Evolutionary conservation across 2,329 filamentous ascomycete species (phyloP), one percentile per base, ranked within the genome.

Genomic region (Diaporthe longicolla): DNA sequence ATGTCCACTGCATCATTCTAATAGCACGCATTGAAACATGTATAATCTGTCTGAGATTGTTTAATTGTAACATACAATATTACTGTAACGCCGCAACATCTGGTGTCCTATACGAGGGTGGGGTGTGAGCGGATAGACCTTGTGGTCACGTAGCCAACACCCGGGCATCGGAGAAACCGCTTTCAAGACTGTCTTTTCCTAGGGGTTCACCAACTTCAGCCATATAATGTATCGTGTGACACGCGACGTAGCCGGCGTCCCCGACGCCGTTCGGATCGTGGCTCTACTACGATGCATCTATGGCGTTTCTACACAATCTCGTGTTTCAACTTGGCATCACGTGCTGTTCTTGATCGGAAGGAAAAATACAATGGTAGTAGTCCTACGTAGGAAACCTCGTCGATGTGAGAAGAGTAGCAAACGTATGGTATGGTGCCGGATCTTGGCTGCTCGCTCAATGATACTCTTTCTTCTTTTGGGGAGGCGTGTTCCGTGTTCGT

Each of bases 181-280:
- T 40, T 11, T 11, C 19, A 43, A 43, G 40, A 19, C 15, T 17
- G 15, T 19, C 17, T 24, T 19, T 13, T 13, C 21, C n/a, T 37
- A n/a, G 11, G 4, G 26, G 35, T 66, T 21, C 45, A 35, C 45
- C 13, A 52, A 1, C 8, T 24, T 5, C 29, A 54, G 63, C 32
- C 63, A 54, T 68, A 15, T 8, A 10, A 19, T 32, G n/a, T 21
- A 35, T 40, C 24, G 45, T 52, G 45, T 40, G 13, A 40, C 63
- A 37, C 11, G 4, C 7, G 40, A 17, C 21, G n/a, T 1, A 8
- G n/a, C 48, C 32, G 8, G 48, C n/a, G 26, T 21, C 63, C 37
- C 48, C 63, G 63, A 68, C 63, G 63, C 48, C 48, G 26, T 13
- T 68, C 63, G 63, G 63, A 21, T 32, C 19, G 3, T 9, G 17